Evolutionary conservation across 441 rosid genomes (phyloP), one percentile per base, ranked within the genome.

Genomic region (Brassica hybrid): DNA sequence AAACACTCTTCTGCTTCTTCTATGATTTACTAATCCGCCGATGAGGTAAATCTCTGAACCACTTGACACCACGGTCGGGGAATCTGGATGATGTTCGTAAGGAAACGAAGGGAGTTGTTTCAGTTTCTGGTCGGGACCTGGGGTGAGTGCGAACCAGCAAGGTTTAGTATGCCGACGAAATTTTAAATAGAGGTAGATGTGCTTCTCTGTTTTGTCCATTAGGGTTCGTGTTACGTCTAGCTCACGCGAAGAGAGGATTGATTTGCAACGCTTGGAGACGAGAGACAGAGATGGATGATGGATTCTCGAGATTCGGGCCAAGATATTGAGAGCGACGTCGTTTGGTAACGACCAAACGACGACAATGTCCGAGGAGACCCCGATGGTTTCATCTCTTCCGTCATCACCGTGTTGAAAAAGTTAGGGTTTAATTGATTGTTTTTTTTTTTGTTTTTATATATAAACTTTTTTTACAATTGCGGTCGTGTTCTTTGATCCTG

Each of bases 291-390:
- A 54, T 54, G 59, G 59, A 1, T 54, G 59, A 17, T 54, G 59
- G 23, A 17, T 54, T 17, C 23, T 17, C 1, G 59, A 54, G 59
- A 54, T 54, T 54, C 59, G 1, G 23, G 59, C 59, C 0, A 54
- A 17, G 23, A 54, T 54, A 11, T 54, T 54, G 59, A 54, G 59
- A 54, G 12, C 12, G 23, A 54, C 5, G 21, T 54, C 59, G 59
- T 54, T 54, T 17, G 59, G 59, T 54, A 54, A 54, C 59, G 59
- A 54, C 59, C 59, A 54, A 54, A 54, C 23, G 23, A 54, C 11
- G 5, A 7, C 2, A 3, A 50, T 2, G 1, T 16, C 59, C 0
- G 23, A 54, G 12, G 23, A 17, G 23, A 54, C 59, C 3, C 23
- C 12, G 23, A 54, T 54, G 12, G 3, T 17, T 54, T 54, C 23